Conservation (phyloP, 2,329 filamentous ascomycete genomes). For the Cryphonectria nitschkei region DNA sequence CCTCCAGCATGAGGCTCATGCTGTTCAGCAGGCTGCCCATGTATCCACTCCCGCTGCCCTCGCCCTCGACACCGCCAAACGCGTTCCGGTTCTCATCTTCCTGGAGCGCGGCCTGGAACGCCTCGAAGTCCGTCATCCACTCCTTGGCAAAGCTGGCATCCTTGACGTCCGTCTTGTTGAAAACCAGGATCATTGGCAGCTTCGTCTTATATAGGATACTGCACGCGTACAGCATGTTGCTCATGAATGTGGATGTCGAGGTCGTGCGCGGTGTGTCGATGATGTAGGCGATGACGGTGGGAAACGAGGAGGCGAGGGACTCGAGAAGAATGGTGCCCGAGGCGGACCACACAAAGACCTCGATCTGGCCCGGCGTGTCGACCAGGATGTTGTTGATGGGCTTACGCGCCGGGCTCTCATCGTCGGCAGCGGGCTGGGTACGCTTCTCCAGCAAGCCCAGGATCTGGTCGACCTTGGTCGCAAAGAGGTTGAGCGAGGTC, state of each 20-base stretch:
- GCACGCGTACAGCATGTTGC: constrained; percentile 99
- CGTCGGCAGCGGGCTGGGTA: constrained; percentile 54
- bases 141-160: constrained; percentile 90
- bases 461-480: constrained; percentile 97
- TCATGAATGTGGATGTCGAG: constrained; percentile 98
- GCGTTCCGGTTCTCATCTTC: constrained; percentile 78
- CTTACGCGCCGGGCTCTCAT: constrained; percentile 62
- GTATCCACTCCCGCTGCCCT: constrained; percentile 80
- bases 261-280: constrained; percentile 95
- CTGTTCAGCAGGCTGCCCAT: constrained; percentile 96
- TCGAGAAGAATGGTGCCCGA: constrained; percentile 93
- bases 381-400: constrained; percentile 84
- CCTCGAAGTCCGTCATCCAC: constrained; percentile 99
- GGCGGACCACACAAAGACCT: constrained; percentile 98
- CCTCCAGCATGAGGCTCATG: constrained; percentile 96
- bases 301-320: constrained; percentile 89
- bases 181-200: constrained; percentile 96
- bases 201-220: constrained; percentile 99
- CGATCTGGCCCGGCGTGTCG: constrained; percentile 96
- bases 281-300: constrained; percentile 95
- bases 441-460: constrained; percentile 89
- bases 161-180: constrained; percentile 98
- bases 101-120: constrained; percentile 84
- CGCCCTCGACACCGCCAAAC: constrained; percentile 73
- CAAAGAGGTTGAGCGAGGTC: constrained; percentile 93